Conservation (phyloP, 305 asterid species). For the Rubia balearica region DNA sequence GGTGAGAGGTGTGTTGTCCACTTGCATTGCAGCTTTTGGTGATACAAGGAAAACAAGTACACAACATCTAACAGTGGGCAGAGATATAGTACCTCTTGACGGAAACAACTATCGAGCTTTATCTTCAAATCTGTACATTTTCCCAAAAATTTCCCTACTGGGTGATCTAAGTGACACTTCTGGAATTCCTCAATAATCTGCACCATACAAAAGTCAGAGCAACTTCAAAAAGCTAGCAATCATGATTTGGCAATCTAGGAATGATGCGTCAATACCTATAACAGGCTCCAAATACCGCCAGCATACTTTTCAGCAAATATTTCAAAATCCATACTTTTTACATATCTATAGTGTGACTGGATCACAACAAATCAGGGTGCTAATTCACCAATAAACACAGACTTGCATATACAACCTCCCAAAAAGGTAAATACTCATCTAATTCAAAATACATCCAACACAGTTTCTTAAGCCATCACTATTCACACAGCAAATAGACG, state of each 20-base stretch:
- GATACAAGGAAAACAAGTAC: background rate
- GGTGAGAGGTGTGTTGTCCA: background rate
- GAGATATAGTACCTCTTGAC: conserved; percentile 58
- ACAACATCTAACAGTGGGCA: background rate
- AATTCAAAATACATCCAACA: background rate
- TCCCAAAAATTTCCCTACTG: conserved; percentile 74
- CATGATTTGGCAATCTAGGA: background rate
- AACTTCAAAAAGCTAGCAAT: conserved; percentile 3
- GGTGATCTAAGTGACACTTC: conserved; percentile 79
- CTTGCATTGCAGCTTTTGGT: background rate
- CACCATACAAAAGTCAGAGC: conserved; percentile 8
- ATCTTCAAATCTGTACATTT: conserved; percentile 75
- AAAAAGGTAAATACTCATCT: background rate
- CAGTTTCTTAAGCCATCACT: background rate
- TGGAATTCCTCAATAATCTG: conserved; percentile 83
- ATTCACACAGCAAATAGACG: background rate
- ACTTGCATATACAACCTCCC: background rate
- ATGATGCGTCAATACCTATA: background rate
- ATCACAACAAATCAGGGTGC: background rate
- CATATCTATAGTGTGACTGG: background rate
- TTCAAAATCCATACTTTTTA: too few species aligned
- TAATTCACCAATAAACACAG: background rate
- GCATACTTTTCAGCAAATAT: conserved; percentile 5
- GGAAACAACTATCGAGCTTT: conserved; percentile 77
- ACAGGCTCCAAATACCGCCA: background rate